Conservation (phyloP, 192 early-diverging fungal genomes). For the Coemansia furcata region DNA sequence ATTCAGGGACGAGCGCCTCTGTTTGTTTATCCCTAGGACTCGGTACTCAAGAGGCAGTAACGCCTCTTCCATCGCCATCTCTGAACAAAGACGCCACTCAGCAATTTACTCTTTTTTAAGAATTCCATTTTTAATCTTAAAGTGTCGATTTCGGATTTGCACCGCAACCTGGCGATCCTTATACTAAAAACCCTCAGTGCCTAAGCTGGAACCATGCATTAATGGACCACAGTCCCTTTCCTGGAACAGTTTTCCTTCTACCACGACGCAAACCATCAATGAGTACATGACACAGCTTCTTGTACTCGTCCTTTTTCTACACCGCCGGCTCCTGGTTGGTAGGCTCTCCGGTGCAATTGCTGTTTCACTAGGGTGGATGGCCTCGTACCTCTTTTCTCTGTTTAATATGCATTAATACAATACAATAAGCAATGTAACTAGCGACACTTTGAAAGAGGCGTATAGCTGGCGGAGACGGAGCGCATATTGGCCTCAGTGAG, state of each 20-base stretch:
- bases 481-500: constrained; percentile 67
- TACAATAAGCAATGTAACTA: background rate
- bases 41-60: background rate
- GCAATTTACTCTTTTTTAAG: background rate
- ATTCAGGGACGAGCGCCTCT: background rate
- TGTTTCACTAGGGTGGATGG: too few species aligned
- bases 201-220: too few species aligned
- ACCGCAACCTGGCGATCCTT: background rate
- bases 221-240: too few species aligned
- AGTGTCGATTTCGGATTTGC: background rate
- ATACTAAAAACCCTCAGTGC: background rate
- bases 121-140: background rate
- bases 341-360: too few species aligned
- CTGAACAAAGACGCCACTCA: background rate
- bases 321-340: too few species aligned
- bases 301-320: too few species aligned
- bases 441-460: background rate
- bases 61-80: background rate
- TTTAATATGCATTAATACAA: too few species aligned
- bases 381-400: too few species aligned
- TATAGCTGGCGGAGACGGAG: background rate
- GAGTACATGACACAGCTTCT: too few species aligned
- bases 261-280: too few species aligned
- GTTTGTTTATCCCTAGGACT: background rate
- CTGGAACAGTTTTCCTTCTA: too few species aligned